phyloP scores from a whole-genome alignment of 2,329 filamentous ascomycete species.

The Xylaria digitata region DNA sequence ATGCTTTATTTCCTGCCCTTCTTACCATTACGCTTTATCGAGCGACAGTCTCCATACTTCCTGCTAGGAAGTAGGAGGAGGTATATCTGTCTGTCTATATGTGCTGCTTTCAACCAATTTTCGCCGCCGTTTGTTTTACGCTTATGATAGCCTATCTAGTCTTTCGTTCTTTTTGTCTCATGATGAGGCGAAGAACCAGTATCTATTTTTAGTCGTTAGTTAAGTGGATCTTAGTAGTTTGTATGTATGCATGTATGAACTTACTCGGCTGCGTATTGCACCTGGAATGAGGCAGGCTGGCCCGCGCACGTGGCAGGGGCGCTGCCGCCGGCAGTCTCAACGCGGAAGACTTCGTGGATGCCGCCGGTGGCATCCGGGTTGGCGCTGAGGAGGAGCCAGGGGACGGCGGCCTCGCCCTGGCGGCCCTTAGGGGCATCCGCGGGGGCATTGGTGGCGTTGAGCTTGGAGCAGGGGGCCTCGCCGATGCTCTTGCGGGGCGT shows the following conservation, averaged over 20 bases:
- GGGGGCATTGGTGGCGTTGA: slow-evolving; percentile 71
- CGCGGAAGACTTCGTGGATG: slow-evolving; percentile 81
- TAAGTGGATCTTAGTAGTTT: neutral
- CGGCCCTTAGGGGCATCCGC: slow-evolving; percentile 68
- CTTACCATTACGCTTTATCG: neutral
- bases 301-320: slow-evolving; percentile 79
- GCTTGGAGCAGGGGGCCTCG: slow-evolving; percentile 71
- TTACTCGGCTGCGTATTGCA: slow-evolving; percentile 88
- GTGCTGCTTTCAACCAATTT: neutral
- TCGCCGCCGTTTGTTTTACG: neutral
- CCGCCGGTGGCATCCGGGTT: slow-evolving; percentile 66
- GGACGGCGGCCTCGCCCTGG: slow-evolving; percentile 74
- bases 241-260: slow-evolving; percentile 53
- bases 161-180: slow-evolving; percentile 3
- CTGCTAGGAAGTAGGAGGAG: neutral
- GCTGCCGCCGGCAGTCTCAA: slow-evolving; percentile 85
- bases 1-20: neutral
- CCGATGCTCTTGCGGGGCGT: slow-evolving; percentile 66
- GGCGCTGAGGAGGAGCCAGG: slow-evolving; percentile 80
- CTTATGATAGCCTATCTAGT: neutral
- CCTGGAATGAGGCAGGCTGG: slow-evolving; percentile 70
- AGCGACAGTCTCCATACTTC: neutral
- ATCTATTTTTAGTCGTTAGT: slow-evolving; percentile 39
- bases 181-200: slow-evolving; percentile 47
- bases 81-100: neutral